These are phyloP conservation scores for Rhodotorula sp. DNA, from an alignment of 1,284 basidiomycete genomes.

Conservation along the genomic window DNA sequence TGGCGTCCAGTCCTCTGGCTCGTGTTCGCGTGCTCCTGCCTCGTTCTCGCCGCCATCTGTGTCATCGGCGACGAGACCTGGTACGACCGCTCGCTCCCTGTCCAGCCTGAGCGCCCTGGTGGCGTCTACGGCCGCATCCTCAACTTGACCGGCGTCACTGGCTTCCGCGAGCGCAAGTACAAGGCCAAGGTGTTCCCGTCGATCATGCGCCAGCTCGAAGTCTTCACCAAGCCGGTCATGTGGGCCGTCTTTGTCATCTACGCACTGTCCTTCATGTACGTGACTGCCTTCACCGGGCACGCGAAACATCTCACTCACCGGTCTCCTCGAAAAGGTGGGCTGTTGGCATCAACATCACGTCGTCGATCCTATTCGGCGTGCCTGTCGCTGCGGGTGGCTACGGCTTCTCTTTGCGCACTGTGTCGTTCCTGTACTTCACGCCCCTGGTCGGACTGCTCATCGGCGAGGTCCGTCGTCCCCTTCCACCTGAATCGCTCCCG, in stretches of 20 bases:
- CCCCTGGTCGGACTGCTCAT: conserved; percentile 30
- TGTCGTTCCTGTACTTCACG: conserved; percentile 37
- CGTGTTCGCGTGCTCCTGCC: conserved; percentile 31
- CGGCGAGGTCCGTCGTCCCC: conserved; percentile 17
- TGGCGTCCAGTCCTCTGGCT: conserved; percentile 38
- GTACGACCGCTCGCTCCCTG: conserved; percentile 33
- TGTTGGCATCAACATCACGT: conserved; percentile 39
- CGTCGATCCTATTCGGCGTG: conserved; percentile 22
- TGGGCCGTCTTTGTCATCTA: conserved; percentile 30
- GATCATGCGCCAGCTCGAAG: conserved; percentile 28
- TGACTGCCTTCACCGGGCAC: not conserved
- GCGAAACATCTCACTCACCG: too few species aligned
- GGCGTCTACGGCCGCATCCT: conserved; percentile 21
- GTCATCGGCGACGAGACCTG: conserved; percentile 33
- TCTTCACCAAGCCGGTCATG: conserved; percentile 30
- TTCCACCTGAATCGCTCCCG: not conserved
- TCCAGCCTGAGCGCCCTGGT: conserved; percentile 17
- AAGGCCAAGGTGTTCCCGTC: conserved; percentile 22
- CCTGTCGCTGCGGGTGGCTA: conserved; percentile 19
- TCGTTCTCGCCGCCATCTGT: conserved; percentile 26
- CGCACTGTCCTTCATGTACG: conserved; percentile 1
- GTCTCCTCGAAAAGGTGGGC: conserved; percentile 6
- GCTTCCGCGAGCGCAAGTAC: conserved; percentile 26
- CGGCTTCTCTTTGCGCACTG: conserved; percentile 18
- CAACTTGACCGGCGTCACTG: conserved; percentile 35